These are phyloP conservation scores for Tolypocladium sp. DNA, from an alignment of 2,329 filamentous ascomycete genomes.

Conservation along the genomic window DNA sequence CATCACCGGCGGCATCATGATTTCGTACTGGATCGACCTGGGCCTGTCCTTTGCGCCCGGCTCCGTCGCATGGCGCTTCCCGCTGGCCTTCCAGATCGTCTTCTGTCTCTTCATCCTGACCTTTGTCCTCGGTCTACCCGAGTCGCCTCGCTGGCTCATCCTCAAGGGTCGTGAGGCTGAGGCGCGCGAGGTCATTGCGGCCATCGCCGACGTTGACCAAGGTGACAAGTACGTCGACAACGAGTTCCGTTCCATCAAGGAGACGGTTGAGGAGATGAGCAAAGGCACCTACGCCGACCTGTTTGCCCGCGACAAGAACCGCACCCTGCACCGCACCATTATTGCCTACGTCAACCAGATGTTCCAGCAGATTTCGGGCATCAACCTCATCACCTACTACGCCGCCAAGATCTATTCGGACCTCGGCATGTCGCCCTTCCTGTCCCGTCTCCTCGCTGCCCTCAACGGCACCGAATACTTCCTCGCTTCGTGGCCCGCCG, in stretches of 20 bases:
- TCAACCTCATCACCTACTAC: slow-evolving; percentile 56
- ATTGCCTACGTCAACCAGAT: slow-evolving; percentile 54
- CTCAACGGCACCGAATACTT: slow-evolving; percentile 39
- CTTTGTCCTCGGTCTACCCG: slow-evolving; percentile 43
- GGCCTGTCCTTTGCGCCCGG: slow-evolving; percentile 41
- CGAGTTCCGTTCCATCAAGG: slow-evolving; percentile 52
- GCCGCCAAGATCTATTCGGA: slow-evolving; percentile 49
- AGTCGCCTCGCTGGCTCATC: slow-evolving; percentile 41
- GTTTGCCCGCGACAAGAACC: slow-evolving; percentile 48
- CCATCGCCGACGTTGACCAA: slow-evolving; percentile 42
- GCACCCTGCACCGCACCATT: slow-evolving; percentile 47
- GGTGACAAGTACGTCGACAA: slow-evolving; percentile 49
- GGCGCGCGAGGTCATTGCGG: slow-evolving; percentile 36
- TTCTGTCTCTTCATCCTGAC: slow-evolving; percentile 50
- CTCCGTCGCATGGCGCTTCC: slow-evolving; percentile 45
- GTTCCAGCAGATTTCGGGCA: slow-evolving; percentile 56
- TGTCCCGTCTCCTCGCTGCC: slow-evolving; percentile 47
- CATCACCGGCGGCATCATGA: slow-evolving; percentile 47
- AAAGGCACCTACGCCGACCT: slow-evolving; percentile 51
- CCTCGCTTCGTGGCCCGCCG: slow-evolving; percentile 53
- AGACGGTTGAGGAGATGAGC: slow-evolving; percentile 60
- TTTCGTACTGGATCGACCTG: slow-evolving; percentile 53
- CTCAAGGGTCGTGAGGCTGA: slow-evolving; percentile 37
- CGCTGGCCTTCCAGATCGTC: slow-evolving; percentile 43
- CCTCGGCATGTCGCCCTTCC: slow-evolving; percentile 41